These are phyloP conservation scores for Teratosphaeria epicoccoides DNA, from an alignment of 2,329 filamentous ascomycete species.

Conservation along the genomic window DNA sequence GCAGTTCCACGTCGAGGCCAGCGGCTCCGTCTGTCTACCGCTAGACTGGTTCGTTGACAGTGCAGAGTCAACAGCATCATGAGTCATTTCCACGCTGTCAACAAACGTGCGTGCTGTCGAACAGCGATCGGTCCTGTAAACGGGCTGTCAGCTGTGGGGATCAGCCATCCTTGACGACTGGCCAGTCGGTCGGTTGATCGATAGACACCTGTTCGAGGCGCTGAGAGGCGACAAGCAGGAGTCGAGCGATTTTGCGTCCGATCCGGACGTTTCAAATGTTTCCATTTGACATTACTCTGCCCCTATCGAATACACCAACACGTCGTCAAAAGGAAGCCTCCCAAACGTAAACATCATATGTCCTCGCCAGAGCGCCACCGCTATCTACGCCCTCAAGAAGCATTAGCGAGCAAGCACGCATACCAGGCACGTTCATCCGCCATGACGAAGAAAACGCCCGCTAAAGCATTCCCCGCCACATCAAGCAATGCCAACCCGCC, in stretches of 20 bases:
- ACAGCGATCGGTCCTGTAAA: too few species aligned
- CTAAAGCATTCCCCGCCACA: background rate
- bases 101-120: too few species aligned
- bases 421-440: background rate
- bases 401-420: background rate
- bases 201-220: too few species aligned
- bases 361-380: background rate
- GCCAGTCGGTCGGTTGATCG: too few species aligned
- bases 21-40: too few species aligned
- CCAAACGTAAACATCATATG: background rate
- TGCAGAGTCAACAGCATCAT: too few species aligned
- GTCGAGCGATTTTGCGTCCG: background rate
- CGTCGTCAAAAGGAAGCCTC: background rate
- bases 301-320: background rate
- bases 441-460: background rate
- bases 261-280: background rate
- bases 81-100: too few species aligned
- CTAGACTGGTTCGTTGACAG: too few species aligned
- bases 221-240: too few species aligned
- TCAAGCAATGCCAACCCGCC: background rate
- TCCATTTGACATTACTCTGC: background rate
- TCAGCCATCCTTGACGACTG: too few species aligned
- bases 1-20: too few species aligned
- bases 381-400: background rate
- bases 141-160: too few species aligned